phyloP scores from a whole-genome alignment of 129 eudicot genomes.

The Flaveria sonorensis region DNA sequence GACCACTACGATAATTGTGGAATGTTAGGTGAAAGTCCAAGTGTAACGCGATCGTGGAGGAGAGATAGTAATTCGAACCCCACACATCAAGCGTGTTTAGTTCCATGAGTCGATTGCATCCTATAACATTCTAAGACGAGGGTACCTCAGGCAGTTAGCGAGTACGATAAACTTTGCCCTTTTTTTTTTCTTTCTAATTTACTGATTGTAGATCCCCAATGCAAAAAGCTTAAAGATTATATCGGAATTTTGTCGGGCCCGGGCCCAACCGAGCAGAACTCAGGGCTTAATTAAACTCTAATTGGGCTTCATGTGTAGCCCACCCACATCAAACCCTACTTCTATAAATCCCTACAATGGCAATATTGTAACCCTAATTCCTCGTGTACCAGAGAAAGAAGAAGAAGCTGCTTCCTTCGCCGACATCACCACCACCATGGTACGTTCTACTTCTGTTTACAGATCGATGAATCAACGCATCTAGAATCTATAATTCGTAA shows the following conservation, averaged over 20 bases:
- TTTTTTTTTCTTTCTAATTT: too few relatives aligned
- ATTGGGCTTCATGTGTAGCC: neutral
- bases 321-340: neutral
- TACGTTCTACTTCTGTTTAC: neutral
- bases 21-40: neutral
- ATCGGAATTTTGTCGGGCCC: neutral
- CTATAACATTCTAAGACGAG: neutral
- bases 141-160: too few relatives aligned
- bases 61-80: neutral
- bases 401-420: neutral
- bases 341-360: neutral
- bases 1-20: neutral
- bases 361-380: neutral
- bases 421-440: neutral
- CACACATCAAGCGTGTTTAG: neutral
- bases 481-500: neutral
- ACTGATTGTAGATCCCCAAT: too few relatives aligned
- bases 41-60: neutral
- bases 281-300: neutral
- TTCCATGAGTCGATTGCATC: neutral
- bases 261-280: neutral
- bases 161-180: too few relatives aligned
- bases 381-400: neutral
- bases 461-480: neutral
- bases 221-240: too few relatives aligned